Evolutionary conservation across 2,329 filamentous ascomycete genomes (phyloP), one percentile per base, ranked within the genome.

Genomic region (Cytospora piceae): DNA sequence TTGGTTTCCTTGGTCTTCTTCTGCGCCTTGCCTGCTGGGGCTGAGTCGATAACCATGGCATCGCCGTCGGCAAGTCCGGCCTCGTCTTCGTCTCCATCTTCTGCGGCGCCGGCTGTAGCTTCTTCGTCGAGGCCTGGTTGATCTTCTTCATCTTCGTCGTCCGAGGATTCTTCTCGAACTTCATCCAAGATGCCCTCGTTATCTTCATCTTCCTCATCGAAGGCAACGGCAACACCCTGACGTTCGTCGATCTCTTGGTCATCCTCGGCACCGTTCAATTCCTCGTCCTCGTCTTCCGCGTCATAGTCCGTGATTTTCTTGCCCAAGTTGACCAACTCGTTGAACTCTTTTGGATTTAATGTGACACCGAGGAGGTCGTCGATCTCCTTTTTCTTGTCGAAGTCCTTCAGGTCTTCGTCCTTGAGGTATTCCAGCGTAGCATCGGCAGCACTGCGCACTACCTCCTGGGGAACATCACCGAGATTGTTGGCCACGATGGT

Each of bases 271-370:
- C 90, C 88, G 34, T 87, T 90, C 82, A 93, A 91, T 65, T 93
- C 89, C 70, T 97, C 94, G 69, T 98, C 94, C 37, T 97, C 95
- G 70, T 98, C 94, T 75, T 98, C 93, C 49, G 92, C 92, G 77
- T 98, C 92, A 77, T 98, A 99, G 77, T 99, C 95, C 58, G 95
- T 99, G 69, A 99, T 97, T 80, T 99, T 99, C 82, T 99, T 99
- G 70, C 94, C 93, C 53, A 99, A 81, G 74, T 97, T 99, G 63
- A 98, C 89, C 70, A 99, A 81, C 79, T 98, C 94, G 75, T 98
- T 98, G 81, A 98, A 99, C 76, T 97, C 90, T 75, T 97, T 96
- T 1, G 92, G 87, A 58, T 85, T 89, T 81, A 97, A 86, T 0
- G 88, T 88, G 42, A 85, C 85, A n/a, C 94, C 95, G 52, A 99